phyloP scores from a whole-genome alignment of 306 rosid species.

The Casuarina equisetifolia region DNA sequence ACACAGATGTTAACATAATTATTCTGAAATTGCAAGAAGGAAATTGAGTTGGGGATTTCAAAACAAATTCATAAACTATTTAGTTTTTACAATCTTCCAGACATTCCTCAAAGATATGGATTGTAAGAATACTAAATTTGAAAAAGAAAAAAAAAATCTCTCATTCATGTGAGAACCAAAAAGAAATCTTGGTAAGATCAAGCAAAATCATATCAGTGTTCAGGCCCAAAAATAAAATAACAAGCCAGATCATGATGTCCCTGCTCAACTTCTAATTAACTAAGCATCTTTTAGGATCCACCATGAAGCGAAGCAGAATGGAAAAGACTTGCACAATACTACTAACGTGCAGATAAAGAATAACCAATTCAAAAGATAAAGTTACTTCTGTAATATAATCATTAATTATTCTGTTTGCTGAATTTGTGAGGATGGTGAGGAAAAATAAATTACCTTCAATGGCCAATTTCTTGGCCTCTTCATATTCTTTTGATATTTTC shows the following conservation, averaged over 20 bases:
- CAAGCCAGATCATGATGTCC: not conserved
- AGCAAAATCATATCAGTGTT: not conserved
- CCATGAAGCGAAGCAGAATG: not conserved
- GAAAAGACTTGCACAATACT: not conserved
- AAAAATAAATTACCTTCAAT: conserved; percentile 44
- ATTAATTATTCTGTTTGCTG: not conserved
- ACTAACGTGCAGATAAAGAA: not conserved
- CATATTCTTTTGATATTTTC: conserved; percentile 70
- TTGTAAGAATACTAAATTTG: not conserved
- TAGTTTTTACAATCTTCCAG: not conserved
- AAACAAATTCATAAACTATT: not conserved
- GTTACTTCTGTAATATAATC: not conserved
- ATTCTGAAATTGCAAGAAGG: not conserved
- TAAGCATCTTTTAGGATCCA: not conserved
- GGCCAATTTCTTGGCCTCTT: conserved; percentile 64
- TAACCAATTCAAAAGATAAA: conserved; percentile 5
- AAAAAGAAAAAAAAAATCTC: too few relatives aligned
- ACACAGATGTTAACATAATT: not conserved
- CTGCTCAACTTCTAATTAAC: not conserved
- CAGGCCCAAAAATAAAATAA: not conserved
- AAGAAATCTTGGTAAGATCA: not conserved
- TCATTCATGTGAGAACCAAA: not conserved
- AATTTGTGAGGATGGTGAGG: not conserved
- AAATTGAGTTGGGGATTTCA: not conserved
- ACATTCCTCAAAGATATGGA: not conserved